Conservation (phyloP, 345 rosid species). For the Pistacia vera region DNA sequence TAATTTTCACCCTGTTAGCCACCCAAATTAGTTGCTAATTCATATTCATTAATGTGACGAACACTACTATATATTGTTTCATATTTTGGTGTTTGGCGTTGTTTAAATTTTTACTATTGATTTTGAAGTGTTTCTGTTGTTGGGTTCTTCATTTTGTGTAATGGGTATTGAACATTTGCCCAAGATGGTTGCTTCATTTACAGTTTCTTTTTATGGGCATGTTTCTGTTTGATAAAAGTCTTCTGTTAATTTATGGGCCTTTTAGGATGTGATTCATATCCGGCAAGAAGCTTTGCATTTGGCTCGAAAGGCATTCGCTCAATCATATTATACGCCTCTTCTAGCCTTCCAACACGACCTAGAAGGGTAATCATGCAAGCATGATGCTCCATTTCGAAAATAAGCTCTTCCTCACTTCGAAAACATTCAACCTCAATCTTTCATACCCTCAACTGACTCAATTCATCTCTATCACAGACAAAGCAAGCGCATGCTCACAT, state of each 20-base stretch:
- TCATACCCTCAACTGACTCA: too few relatives aligned
- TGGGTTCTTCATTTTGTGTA: neutral
- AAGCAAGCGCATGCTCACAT: too few relatives aligned
- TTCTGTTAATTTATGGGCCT: neutral
- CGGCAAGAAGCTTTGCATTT: too few relatives aligned
- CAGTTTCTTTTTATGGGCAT: neutral
- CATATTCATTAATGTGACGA: neutral
- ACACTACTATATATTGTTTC: neutral
- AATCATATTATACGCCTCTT: too few relatives aligned
- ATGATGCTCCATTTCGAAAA: too few relatives aligned
- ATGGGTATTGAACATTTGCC: neutral
- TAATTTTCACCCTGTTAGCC: neutral
- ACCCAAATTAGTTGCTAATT: neutral
- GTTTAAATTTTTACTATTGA: neutral
- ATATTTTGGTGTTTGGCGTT: neutral
- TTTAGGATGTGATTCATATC: too few relatives aligned
- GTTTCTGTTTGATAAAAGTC: constrained; percentile 3
- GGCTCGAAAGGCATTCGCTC: too few relatives aligned
- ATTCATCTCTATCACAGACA: too few relatives aligned
- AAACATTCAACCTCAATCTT: too few relatives aligned
- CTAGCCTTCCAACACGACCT: too few relatives aligned
- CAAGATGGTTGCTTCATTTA: neutral
- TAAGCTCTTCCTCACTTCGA: too few relatives aligned
- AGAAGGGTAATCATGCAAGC: too few relatives aligned
- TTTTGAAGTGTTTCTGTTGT: constrained; percentile 1